Evolutionary conservation across 257 asterid species (phyloP).

Genomic region (Scutellaria galericulata): DNA sequence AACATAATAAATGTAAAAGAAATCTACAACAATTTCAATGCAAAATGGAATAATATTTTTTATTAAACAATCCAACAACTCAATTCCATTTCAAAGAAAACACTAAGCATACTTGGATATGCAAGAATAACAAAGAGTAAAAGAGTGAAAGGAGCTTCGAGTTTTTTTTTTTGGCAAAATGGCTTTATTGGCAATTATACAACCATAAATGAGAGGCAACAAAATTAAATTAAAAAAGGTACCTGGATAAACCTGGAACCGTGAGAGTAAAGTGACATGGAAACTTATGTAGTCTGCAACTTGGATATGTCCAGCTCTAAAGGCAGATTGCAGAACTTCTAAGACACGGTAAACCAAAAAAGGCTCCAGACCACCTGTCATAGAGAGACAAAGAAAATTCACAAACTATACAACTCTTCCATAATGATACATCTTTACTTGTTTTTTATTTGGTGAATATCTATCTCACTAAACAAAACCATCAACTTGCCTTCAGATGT

Average conservation of each 20-base stretch:
- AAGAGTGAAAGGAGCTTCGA: neutral
- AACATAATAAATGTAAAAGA: conserved; percentile 30
- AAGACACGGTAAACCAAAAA: conserved; percentile 55
- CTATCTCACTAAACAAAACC: conserved; percentile 3
- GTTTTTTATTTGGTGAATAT: neutral
- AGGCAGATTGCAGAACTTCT: conserved; percentile 78
- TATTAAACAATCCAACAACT: neutral
- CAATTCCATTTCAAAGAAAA: conserved; percentile 2
- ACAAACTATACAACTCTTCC: conserved; percentile 9
- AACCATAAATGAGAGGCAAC: conserved; percentile 29
- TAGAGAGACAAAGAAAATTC: conserved; percentile 19
- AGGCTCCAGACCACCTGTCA: conserved; percentile 71
- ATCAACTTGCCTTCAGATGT: conserved; percentile 2
- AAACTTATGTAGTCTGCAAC: conserved; percentile 80
- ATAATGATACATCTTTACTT: neutral
- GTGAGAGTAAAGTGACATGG: conserved; percentile 75
- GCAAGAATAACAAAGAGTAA: neutral
- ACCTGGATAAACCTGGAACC: conserved; percentile 77
- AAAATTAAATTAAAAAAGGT: conserved; percentile 30
- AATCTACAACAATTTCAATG: conserved; percentile 10
- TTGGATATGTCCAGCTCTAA: conserved; percentile 75
- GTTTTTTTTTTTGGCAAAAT: conserved; percentile 4
- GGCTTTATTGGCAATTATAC: conserved; percentile 8
- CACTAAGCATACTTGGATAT: neutral
- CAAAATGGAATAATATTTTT: neutral